Base-by-base conservation (phyloP, 1,139 yeast genomes). In the Hyphopichia buzzinii region DNA sequence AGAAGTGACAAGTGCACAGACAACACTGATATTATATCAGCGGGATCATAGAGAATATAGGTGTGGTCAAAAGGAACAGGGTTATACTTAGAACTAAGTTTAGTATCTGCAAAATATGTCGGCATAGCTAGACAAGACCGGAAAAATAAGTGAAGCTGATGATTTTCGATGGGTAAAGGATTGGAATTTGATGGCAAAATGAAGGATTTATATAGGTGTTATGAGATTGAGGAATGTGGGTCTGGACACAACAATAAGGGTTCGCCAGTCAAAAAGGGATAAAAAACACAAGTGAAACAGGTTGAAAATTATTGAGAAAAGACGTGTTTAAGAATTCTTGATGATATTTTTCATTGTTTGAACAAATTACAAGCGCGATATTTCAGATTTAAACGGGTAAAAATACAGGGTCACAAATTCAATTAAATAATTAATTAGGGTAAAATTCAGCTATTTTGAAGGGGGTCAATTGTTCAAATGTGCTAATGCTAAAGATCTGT, bases 1-100 rank as follows among this genome's bases (percentile, higher is more conserved):
- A 84, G 66, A 26, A 92, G 69, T 13, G 97, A 84, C 38, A 86
- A 73, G 36, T 84, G 77, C 2, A 94, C 96, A 14, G 81, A 67
- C 1, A 75, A 49, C 29, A 78, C 56, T 1, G 96, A 82, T 10
- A 86, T 35, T 10, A 64, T 47, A 50, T 84, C 95, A 13, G 65
- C 60, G 3, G 89, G 84, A 44, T 85, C 82, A 53, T 89, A 92
- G 22, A 86, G 66, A 26, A 92, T 84, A 54, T 84, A 84, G 0
- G 97, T 89, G 50, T 84, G 76, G 48, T 77, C 81, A 51, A 77
- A 77, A 2, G 83, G 82, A 7, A 76, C 61, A 2, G 74, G 67
- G 26, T 55, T 49, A 48, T 64, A 62, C 37, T 56, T 51, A 2
- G 74, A 67, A 26, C 55, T 49, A 48, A 63, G 62, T 37, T 56